Conservation (phyloP, 2,329 filamentous ascomycete genomes). For the Aspergillus sp. region DNA sequence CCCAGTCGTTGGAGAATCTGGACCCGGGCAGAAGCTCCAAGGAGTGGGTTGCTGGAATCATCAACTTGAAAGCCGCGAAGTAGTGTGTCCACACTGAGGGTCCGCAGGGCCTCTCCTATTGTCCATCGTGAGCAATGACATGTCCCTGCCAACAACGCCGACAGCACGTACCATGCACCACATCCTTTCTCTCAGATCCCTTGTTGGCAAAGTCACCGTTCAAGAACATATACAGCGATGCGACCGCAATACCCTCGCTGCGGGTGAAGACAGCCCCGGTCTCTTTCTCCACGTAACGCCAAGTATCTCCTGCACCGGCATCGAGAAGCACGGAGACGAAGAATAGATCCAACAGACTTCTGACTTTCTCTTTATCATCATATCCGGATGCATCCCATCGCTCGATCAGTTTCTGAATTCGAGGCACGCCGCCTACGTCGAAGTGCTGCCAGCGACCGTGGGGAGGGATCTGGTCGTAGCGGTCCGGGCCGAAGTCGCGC, state of each 20-base stretch:
- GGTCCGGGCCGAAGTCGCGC: constrained; percentile 55
- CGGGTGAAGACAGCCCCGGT: constrained; percentile 36
- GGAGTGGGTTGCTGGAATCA: constrained; percentile 44
- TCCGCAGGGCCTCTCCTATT: constrained; percentile 17
- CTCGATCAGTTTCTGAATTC: constrained; percentile 49
- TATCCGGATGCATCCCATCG: constrained; percentile 47
- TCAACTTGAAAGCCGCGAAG: constrained; percentile 49
- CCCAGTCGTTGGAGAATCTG: constrained; percentile 48
- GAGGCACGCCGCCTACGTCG: constrained; percentile 56
- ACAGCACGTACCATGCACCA: constrained; percentile 7
- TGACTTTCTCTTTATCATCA: constrained; percentile 52
- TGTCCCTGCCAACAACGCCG: background rate
- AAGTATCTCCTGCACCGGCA: constrained; percentile 55
- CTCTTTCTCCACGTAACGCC: constrained; percentile 49
- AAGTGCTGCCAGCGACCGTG: constrained; percentile 66
- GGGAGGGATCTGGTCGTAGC: constrained; percentile 52
- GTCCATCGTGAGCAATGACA: background rate
- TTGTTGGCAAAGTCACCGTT: constrained; percentile 39
- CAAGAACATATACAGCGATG: constrained; percentile 54
- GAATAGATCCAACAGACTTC: constrained; percentile 62
- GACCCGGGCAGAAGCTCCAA: constrained; percentile 49
- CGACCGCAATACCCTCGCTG: constrained; percentile 56
- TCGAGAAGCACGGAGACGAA: constrained; percentile 62
- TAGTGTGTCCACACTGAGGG: constrained; percentile 38
- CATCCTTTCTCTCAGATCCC: constrained; percentile 8